phyloP scores from a whole-genome alignment of 2,329 filamentous ascomycete species.

The Scopulariopsis brevicaulis region DNA sequence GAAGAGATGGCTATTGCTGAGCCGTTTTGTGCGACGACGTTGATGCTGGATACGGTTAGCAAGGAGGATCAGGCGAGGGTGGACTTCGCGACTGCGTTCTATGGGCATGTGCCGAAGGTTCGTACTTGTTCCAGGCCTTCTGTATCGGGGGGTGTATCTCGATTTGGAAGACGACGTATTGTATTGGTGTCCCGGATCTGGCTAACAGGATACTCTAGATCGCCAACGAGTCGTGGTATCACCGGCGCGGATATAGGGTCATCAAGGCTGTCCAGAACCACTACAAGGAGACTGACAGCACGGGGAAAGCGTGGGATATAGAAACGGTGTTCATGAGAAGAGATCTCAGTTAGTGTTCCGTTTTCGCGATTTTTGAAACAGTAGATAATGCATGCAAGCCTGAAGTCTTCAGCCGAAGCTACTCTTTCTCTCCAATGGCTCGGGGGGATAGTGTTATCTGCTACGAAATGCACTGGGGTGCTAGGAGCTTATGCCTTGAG shows the following conservation, averaged over 20 bases:
- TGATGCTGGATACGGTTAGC: constrained; percentile 15
- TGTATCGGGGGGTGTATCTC: too few species aligned
- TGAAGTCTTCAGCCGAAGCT: too few species aligned
- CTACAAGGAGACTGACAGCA: constrained; percentile 4
- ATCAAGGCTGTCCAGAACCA: constrained; percentile 11
- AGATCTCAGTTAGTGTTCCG: neutral
- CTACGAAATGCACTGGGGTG: too few species aligned
- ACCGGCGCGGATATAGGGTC: constrained; percentile 13
- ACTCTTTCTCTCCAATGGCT: too few species aligned
- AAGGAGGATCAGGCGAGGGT: constrained; percentile 10
- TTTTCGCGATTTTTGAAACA: neutral
- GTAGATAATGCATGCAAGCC: too few species aligned
- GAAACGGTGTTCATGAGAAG: neutral
- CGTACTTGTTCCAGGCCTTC: neutral
- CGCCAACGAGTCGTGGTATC: constrained; percentile 18
- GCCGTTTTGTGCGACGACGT: constrained; percentile 12
- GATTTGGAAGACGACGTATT: too few species aligned
- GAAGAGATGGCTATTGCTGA: constrained; percentile 14
- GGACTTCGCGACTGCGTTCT: neutral
- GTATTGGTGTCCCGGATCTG: neutral
- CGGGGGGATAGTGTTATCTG: too few species aligned
- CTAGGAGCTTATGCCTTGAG: neutral
- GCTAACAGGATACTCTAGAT: constrained; percentile 10
- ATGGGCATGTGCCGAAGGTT: neutral
- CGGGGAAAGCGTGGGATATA: neutral